Evolutionary conservation across 2,329 filamentous ascomycete species (phyloP), one percentile per base, ranked within the genome.

Genomic region (Ambrosiella xylebori): DNA sequence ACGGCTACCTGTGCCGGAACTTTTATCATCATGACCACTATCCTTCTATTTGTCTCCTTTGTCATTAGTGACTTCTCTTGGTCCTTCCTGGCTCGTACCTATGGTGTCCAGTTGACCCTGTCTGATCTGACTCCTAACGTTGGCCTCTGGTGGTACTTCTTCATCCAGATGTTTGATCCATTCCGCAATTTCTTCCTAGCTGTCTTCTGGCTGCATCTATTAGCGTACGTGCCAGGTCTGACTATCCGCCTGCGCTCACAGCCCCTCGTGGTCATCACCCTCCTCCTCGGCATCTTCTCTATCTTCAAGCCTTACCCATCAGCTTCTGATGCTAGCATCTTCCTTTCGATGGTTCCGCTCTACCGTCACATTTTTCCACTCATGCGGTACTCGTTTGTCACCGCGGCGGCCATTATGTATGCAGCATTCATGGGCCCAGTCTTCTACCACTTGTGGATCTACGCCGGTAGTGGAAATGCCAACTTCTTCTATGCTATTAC

Each of bases 401-500:
- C 88, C 9, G 79, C 86, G 1, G 83, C 89, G 0, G 86, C 86
- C 1, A 76, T 98, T 44, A 73, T 97, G 8, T 98, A 98, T 69
- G 84, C 88, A 27, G 85, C 84, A 2, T 84, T 95, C 62, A 77
- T 98, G 0, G 93, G 93, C 0, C 93, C 93, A 1, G 89, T 90
- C 0, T 98, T 98, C 68, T 95, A 97, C 68, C 84, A 98, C 67
- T 75, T 98, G 4, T 98, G 93, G 93, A 91, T 98, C 59, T 98
- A 97, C 67, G 93, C 93, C 1, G 93, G 93, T 54, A 95, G 89
- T 59, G 93, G 93, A 36, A 98, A 98, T 66, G 93, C 93, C 60
- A 98, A 98, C 69, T 98, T 98, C 73, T 98, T 98, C 73, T 98
- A 98, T 68, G 93, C 93, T 63, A 97, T 98, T 65, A 98, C 93